phyloP scores from a whole-genome alignment of 805 yeast species.

The Starmerella geochares region DNA sequence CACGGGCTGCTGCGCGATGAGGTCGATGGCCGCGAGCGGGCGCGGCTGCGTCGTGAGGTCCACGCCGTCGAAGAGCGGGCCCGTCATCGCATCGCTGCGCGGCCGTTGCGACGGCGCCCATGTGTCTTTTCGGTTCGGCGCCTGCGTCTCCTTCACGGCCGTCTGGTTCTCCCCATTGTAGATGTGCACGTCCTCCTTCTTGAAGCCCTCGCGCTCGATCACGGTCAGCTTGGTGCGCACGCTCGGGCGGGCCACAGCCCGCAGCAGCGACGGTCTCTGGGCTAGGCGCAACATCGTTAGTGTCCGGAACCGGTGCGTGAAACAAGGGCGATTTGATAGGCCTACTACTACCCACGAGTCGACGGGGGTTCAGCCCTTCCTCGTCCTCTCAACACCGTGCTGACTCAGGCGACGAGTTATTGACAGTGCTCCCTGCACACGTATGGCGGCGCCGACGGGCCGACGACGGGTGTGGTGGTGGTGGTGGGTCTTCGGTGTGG shows the following conservation, averaged over 20 bases:
- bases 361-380: background rate
- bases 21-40: constrained; percentile 75
- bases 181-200: constrained; percentile 16
- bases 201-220: constrained; percentile 17
- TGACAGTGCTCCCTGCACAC: too few relatives aligned
- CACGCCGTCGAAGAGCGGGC: constrained; percentile 61
- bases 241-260: constrained; percentile 1
- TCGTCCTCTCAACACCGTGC: too few relatives aligned
- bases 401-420: too few relatives aligned
- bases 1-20: constrained; percentile 65
- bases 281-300: constrained; percentile 9
- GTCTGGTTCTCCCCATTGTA: constrained; percentile 25
- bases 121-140: constrained; percentile 60
- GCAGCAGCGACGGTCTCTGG: constrained; percentile 12
- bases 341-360: background rate
- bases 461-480: too few relatives aligned
- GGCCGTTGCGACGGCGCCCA: constrained; percentile 67
- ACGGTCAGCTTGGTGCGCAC: constrained; percentile 21
- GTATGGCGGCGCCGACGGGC: too few relatives aligned
- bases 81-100: constrained; percentile 45
- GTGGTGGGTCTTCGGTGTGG: too few relatives aligned
- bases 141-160: constrained; percentile 39
- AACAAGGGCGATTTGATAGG: constrained; percentile 1
- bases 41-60: constrained; percentile 62
- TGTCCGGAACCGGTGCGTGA: background rate